Base-by-base conservation (phyloP, 306 rosid species). In the Ammopiptanthus mongolicus region DNA sequence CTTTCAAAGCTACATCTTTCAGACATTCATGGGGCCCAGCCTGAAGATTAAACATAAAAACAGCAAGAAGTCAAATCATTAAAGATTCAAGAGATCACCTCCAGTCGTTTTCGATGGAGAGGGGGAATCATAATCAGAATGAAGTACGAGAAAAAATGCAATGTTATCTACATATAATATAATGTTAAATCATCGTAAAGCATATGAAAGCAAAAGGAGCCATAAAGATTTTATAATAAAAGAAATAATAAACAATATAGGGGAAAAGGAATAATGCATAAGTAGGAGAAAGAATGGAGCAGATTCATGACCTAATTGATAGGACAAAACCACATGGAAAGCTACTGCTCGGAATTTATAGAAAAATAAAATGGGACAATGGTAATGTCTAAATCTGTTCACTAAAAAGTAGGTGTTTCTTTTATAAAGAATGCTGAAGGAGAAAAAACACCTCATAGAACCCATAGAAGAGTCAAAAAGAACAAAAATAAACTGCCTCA, bases 1-100 rank as follows among this genome's bases (percentile, higher is more conserved):
- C 74, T 85, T 87, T 88, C 87, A 80, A 71, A 83, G 97, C 96
- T 75, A 89, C 90, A 52, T 86, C 93, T 80, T 91, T 85, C 60
- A 89, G 85, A 80, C 81, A 81, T 64, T 91, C 96, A 74, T 85
- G 74, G 57, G 97, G 96, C 44, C 90, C 93, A 21, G 91, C 93
- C 97, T 91, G 83, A 58, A 77, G 46, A 78, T 71, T 66, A 48
- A 59, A 77, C 31, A 69, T 62, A 60, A 68, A 62, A 44, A 42
- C 44, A 76, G 52, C 31, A 64, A 65, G 23, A 74, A 47, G 14
- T 56, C 58, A 44, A 56, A 78, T 78, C 62, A 74, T 28, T 34
- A 6, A 29, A 61, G 73, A 61, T 19, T 51, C 12, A 41, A 46
- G 15, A 53, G 51, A 34, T 80, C 59, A 75, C 50, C 55, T 76